Evolutionary conservation across 208 protist genomes (phyloP).

Genomic region (Acanthamoeba sp.): DNA sequence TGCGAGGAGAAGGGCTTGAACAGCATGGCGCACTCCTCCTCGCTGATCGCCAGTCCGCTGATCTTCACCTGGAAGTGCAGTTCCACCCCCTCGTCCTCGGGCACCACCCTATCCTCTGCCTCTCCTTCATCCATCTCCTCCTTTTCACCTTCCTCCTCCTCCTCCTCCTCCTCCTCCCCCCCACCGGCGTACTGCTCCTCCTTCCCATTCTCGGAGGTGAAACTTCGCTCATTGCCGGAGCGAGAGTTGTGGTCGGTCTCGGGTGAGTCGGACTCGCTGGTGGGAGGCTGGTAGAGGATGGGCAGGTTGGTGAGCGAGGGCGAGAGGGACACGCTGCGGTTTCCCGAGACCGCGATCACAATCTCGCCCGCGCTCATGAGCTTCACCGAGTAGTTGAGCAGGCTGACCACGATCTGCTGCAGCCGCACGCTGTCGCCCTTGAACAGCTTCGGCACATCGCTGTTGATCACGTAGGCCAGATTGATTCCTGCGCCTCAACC

Average conservation of each 20-base stretch:
- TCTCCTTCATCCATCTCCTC: background rate
- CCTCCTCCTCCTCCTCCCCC: background rate
- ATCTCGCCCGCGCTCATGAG: background rate
- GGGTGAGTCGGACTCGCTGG: no score
- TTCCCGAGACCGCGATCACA: background rate
- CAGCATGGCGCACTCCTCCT: background rate
- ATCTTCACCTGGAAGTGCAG: constrained; percentile 12
- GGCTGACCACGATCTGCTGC: constrained; percentile 21
- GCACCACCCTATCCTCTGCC: no score
- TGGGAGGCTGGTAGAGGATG: background rate
- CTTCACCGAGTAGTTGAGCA: background rate
- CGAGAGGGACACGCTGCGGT: background rate
- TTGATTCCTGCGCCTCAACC: background rate
- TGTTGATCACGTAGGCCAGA: background rate
- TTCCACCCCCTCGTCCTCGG: background rate
- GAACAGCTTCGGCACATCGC: background rate
- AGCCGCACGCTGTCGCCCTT: background rate
- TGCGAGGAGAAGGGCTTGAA: constrained; percentile 39
- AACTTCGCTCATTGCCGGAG: background rate
- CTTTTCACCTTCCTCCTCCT: background rate
- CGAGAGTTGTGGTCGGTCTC: background rate
- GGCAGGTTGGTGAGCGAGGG: background rate
- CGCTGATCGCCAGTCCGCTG: background rate
- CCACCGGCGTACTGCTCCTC: background rate
- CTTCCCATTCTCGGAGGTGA: background rate